phyloP scores from a whole-genome alignment of 2,329 filamentous ascomycete genomes.

The Monilinia polystroma region DNA sequence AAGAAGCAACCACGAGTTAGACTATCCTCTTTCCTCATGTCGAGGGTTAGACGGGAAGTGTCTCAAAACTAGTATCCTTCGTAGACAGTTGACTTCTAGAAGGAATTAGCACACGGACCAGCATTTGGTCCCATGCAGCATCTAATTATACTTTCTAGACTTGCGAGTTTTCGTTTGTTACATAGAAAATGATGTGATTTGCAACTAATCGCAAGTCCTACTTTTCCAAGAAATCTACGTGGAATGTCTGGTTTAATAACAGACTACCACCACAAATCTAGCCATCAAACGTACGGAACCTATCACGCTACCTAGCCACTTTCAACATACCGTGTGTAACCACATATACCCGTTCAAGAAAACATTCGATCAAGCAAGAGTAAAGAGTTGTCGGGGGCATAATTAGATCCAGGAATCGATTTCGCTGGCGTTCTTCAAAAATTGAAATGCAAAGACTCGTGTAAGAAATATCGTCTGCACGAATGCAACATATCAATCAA shows the following conservation, averaged over 20 bases:
- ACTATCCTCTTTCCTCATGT: too few species aligned
- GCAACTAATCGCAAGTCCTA: neutral
- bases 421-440: too few species aligned
- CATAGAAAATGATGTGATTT: conserved; percentile 8
- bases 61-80: too few species aligned
- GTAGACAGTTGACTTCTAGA: neutral
- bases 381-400: too few species aligned
- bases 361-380: too few species aligned
- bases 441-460: too few species aligned
- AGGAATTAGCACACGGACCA: neutral
- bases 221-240: neutral
- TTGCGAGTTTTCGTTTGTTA: neutral
- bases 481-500: neutral
- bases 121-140: neutral
- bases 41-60: neutral
- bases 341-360: neutral
- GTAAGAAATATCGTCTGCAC: neutral
- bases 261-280: neutral
- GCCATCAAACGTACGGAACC: neutral
- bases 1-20: neutral
- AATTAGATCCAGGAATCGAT: too few species aligned
- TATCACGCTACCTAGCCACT: neutral
- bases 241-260: neutral
- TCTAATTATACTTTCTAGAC: too few species aligned
- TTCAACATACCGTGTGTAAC: neutral